Conservation (phyloP, 2,329 filamentous ascomycete genomes). For the Alternaria brassicae region DNA sequence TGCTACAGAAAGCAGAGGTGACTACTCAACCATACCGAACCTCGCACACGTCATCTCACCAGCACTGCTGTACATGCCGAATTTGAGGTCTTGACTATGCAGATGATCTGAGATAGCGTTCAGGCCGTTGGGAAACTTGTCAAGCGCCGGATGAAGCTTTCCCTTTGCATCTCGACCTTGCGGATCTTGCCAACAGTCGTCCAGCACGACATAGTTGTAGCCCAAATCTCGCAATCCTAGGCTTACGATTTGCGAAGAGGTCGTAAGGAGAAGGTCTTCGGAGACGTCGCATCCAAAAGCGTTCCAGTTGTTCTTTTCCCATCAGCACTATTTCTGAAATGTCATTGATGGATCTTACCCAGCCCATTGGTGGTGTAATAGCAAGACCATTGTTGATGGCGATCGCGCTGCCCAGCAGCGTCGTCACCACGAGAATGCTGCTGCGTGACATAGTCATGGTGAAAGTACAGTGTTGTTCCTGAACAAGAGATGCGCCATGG, state of each 20-base stretch:
- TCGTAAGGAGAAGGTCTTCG: constrained; percentile 37
- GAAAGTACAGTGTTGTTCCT: neutral
- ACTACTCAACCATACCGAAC: constrained; percentile 52
- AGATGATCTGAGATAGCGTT: constrained; percentile 56
- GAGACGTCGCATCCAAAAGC: constrained; percentile 38
- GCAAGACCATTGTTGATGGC: constrained; percentile 37
- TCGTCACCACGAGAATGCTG: constrained; percentile 18
- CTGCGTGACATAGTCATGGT: constrained; percentile 20
- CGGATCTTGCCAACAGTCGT: constrained; percentile 65
- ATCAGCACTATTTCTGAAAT: neutral
- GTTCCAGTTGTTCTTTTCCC: constrained; percentile 34
- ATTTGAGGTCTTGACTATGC: constrained; percentile 59
- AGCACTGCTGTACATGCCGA: constrained; percentile 69
- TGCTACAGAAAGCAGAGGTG: neutral
- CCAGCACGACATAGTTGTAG: constrained; percentile 62
- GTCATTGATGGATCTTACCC: constrained; percentile 13
- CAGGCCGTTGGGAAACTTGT: constrained; percentile 68
- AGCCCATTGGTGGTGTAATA: constrained; percentile 33
- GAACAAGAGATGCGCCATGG: neutral
- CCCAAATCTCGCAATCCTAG: constrained; percentile 39
- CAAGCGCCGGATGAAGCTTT: constrained; percentile 54
- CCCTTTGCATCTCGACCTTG: constrained; percentile 55
- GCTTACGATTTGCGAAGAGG: constrained; percentile 31
- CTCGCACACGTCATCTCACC: constrained; percentile 62
- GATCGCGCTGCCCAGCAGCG: constrained; percentile 20